A percentile compares a stretch with the other conserved stretches of the same genome.
phyloP scores from a whole-genome alignment of 306 rosid species.

The apple (Malus domestica) region DNA sequence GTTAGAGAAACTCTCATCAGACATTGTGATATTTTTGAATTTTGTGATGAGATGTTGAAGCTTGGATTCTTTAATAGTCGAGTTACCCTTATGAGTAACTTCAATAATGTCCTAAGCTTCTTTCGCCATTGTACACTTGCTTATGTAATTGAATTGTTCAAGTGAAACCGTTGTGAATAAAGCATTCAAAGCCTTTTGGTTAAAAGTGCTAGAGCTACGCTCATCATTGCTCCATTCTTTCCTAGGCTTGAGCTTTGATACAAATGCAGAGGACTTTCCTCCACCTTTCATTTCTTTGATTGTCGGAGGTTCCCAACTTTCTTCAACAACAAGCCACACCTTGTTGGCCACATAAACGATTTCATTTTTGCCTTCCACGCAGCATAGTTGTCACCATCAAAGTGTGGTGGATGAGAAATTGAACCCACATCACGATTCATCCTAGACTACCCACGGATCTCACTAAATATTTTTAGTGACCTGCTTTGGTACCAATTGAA shows the following conservation, averaged over 20 bases:
- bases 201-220: too few relatives aligned
- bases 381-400: too few relatives aligned
- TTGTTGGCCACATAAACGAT: neutral
- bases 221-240: neutral
- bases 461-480: neutral
- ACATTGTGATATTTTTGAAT: too few relatives aligned
- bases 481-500: too few relatives aligned
- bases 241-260: neutral
- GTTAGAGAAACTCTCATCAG: too few relatives aligned
- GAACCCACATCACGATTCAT: neutral
- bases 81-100: neutral
- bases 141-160: neutral
- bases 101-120: neutral
- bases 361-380: neutral
- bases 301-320: neutral
- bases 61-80: neutral
- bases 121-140: neutral
- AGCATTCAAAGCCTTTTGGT: neutral
- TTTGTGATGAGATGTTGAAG: neutral
- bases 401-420: too few relatives aligned
- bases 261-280: too few relatives aligned
- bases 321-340: neutral
- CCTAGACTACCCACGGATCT: neutral
- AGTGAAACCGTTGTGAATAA: too few relatives aligned
- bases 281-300: too few relatives aligned